Conservation (phyloP, 371 early-diverging fungal genomes). For the Mortierella sp. region DNA sequence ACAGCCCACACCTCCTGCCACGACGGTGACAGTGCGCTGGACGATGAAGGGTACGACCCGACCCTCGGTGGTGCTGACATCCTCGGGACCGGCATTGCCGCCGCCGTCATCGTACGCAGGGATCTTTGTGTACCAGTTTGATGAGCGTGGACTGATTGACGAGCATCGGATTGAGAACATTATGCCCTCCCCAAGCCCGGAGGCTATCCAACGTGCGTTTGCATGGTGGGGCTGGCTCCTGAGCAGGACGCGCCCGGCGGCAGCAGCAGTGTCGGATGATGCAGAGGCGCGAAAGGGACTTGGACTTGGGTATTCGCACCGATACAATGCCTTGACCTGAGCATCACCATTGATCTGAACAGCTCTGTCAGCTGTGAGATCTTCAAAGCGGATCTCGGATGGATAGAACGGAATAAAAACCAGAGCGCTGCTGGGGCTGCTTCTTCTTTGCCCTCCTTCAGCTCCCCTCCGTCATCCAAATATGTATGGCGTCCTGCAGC, state of each 20-base stretch:
- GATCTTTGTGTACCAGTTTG: constrained; percentile 65
- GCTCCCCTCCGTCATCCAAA: too few species aligned
- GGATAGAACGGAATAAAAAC: too few species aligned
- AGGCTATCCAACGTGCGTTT: constrained; percentile 57
- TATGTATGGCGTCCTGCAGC: too few species aligned
- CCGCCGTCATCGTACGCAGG: constrained; percentile 55
- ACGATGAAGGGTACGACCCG: constrained; percentile 60
- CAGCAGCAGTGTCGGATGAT: constrained; percentile 21
- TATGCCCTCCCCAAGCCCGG: constrained; percentile 66
- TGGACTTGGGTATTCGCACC: constrained; percentile 18
- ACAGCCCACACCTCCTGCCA: constrained; percentile 12
- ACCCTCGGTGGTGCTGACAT: constrained; percentile 48
- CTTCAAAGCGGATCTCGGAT: too few species aligned
- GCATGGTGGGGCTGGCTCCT: constrained; percentile 54
- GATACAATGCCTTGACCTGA: too few species aligned
- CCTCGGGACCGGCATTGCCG: constrained; percentile 43
- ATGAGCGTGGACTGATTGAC: constrained; percentile 58
- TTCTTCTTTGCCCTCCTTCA: too few species aligned
- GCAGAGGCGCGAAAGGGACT: constrained; percentile 25
- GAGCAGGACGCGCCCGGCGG: constrained; percentile 37
- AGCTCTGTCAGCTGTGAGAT: too few species aligned
- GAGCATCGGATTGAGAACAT: constrained; percentile 71
- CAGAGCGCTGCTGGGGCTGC: too few species aligned
- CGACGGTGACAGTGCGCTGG: constrained; percentile 61
- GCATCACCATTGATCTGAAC: too few species aligned